Base-by-base conservation (phyloP, 1,284 basidiomycete species). In the Puccinia hordei region DNA sequence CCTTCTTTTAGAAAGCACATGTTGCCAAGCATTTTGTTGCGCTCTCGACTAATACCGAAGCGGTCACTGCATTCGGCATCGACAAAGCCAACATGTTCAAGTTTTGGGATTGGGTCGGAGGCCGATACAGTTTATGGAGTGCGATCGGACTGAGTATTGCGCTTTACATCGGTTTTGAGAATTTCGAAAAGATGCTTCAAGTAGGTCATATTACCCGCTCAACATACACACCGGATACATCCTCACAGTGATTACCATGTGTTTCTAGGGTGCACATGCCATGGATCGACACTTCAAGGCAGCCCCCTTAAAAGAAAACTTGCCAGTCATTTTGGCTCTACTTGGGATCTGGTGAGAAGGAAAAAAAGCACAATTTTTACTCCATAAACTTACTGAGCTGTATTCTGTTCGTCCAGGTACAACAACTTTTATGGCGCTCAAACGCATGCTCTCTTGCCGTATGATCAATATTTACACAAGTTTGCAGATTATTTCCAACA, bases 401-500 rank as follows among this genome's bases (percentile, higher is more conserved):
- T 33, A 17, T 38, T 8, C 38, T 38, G 51, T 55, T 51, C 51
- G 51, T 4, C 15, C 69, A 79, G 76, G 65, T 71, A 79, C 55
- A 79, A 79, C n/a, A 79, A 63, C 66, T 79, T 79, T 24, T 79
- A 79, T 38, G 76, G 92, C 82, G 89, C 95, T 57, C 94, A 98
- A 88, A 98, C 96, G 0, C 94, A 98, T 84, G 94, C 92, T 9
- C 89, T 99, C 68, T 89, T 99, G 46, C 95, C 96, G 4, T 99
- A 99, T 85, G 97, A 99, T 87, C 96, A 99, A 87, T 99, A 99
- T 88, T 88, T 99, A 84, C 93, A 97, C 90, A 97, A 97, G 87
- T 99, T 99, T 85, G 96, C 96, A 79, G 96, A 98, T 87, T 99
- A 99, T 89, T 99, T 99, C 93, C 96, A 99, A 87, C 96, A 99